Base-by-base conservation (phyloP, 345 rosid species). In the Dimocarpus longan region DNA sequence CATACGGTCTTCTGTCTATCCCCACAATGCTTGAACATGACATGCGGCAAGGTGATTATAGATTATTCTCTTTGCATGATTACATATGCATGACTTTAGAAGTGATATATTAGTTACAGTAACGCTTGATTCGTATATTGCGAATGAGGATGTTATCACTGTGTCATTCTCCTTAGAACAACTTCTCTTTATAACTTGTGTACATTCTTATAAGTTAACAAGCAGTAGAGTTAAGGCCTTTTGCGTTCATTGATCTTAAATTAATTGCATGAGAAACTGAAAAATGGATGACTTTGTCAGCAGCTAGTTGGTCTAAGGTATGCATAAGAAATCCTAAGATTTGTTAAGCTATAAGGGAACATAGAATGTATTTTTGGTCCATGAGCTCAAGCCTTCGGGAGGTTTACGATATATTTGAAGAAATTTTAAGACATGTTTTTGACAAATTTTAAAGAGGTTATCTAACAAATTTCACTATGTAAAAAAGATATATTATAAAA, bases 41-140 rank as follows among this genome's bases (percentile, higher is more conserved):
- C 26, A 18, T 3, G 6, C 4, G 66, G 32, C 8, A 11, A n/a
- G 10, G 8, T 12, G 28, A 65, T 28, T 54, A 22, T 59, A 68
- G 68, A 44, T 79, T 28, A 43, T n/a, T 21, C 19, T 5, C 21
- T 60, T 76, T 48, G 4, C 52, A 60, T 2, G 48, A 21, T 15
- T 37, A 63, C 12, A 12, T 65, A 46, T 8, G 50, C 77, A 11
- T 59, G 68, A 43, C 68, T 78, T 54, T 78, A 54, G 10, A 12
- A 22, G 5, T 56, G 44, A 66, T 37, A n/a, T n/a, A n/a, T n/a
- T 48, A 26, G 46, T 68, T 46, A 37, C 50, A 32, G 44, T 37
- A 54, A 9, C 48, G 66, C 56, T 21, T 11, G 11, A 39, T 43
- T 69, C 6, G 1, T 15, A 26, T 52, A 39, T 19, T 9, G 46